phyloP scores from a whole-genome alignment of 768 basidiomycete genomes.

The Leucocoprinus birnbaumii region DNA sequence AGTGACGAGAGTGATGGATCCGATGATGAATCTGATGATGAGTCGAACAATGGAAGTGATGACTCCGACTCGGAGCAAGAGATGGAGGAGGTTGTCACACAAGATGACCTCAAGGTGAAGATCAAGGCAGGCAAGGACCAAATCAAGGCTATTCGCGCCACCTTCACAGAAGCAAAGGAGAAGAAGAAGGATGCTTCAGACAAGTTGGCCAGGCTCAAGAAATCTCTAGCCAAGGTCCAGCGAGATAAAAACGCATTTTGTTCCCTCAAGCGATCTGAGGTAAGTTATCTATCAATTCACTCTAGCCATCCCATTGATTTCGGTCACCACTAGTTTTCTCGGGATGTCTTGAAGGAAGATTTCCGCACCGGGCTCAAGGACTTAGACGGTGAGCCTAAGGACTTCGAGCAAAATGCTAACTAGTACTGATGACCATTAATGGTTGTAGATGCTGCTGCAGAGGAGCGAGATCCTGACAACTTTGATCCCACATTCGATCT shows the following conservation, averaged over 20 bases:
- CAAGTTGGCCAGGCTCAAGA: conserved; percentile 32
- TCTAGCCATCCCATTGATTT: conserved; percentile 4
- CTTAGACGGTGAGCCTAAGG: conserved; percentile 41
- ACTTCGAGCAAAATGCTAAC: too few relatives aligned
- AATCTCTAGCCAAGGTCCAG: conserved; percentile 41
- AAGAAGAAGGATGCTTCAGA: conserved; percentile 32
- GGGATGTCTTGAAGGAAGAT: conserved; percentile 55
- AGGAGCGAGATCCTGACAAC: conserved; percentile 52
- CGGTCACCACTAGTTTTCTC: conserved; percentile 39
- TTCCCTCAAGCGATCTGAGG: conserved; percentile 55
- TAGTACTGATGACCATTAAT: background rate
- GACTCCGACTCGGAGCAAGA: conserved; percentile 18
- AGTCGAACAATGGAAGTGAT: conserved; percentile 24
- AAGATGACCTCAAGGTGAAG: conserved; percentile 41
- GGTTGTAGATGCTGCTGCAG: conserved; percentile 47
- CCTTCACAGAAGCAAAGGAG: conserved; percentile 33
- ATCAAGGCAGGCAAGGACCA: conserved; percentile 37
- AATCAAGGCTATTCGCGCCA: conserved; percentile 37
- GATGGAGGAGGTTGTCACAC: conserved; percentile 28
- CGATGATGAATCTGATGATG: conserved; percentile 22
- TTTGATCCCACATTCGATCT: conserved; percentile 51
- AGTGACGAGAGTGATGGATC: conserved; percentile 7
- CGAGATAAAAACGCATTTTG: conserved; percentile 65
- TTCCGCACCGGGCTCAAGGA: conserved; percentile 59
- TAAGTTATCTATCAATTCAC: conserved; percentile 17